phyloP scores from a whole-genome alignment of 139 green algal species.

The Picochlorum sp. region DNA sequence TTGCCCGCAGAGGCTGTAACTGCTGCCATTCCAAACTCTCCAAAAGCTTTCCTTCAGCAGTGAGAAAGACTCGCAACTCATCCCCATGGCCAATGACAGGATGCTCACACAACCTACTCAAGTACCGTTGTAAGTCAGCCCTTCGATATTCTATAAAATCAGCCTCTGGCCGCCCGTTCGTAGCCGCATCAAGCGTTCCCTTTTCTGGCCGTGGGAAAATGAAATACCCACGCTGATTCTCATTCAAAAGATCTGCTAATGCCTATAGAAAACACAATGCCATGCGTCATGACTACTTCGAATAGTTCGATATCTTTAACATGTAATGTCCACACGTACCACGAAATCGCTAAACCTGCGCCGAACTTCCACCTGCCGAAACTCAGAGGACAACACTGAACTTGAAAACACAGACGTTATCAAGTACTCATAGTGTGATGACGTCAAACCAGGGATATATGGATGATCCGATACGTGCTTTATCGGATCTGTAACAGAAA shows the following conservation, averaged over 20 bases:
- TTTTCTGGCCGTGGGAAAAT: slow-evolving; percentile 87
- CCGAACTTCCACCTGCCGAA: slow-evolving; percentile 32
- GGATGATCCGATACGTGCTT: slow-evolving; percentile 34
- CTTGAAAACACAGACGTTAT: slow-evolving; percentile 11
- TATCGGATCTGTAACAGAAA: slow-evolving; percentile 62
- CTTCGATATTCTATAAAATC: slow-evolving; percentile 77
- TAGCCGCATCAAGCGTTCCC: slow-evolving; percentile 61
- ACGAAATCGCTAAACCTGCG: slow-evolving; percentile 78
- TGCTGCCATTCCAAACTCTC: slow-evolving; percentile 42
- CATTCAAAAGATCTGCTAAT: slow-evolving; percentile 59
- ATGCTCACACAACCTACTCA: slow-evolving; percentile 69
- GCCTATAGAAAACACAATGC: slow-evolving; percentile 8
- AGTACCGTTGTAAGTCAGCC: slow-evolving; percentile 71
- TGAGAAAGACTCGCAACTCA: slow-evolving; percentile 78
- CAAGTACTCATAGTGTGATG: slow-evolving; percentile 26
- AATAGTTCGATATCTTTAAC: background rate
- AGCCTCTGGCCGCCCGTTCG: slow-evolving; percentile 22
- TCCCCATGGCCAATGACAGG: slow-evolving; percentile 50
- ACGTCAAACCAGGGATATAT: slow-evolving; percentile 34
- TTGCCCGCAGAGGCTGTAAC: slow-evolving; percentile 42
- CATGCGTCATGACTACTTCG: slow-evolving; percentile 11
- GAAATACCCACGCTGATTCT: slow-evolving; percentile 76
- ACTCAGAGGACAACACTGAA: background rate
- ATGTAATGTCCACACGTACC: slow-evolving; percentile 9
- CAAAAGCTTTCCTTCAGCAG: slow-evolving; percentile 58